Base-by-base conservation (phyloP, 192 early-diverging fungal species). In the Backusella macrospora region DNA sequence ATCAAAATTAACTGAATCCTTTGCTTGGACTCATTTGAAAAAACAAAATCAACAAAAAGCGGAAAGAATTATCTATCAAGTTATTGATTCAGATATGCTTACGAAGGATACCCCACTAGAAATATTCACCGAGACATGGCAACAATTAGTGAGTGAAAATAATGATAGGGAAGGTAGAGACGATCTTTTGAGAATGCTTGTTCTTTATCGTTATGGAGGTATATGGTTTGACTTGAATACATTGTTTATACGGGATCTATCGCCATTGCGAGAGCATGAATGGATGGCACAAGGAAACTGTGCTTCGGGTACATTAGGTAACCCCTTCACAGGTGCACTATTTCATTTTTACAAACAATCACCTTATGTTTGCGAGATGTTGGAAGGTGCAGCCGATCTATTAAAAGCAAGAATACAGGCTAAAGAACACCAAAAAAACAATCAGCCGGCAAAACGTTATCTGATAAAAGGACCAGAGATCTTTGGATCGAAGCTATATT, bases 281-380 rank as follows among this genome's bases (percentile, higher is more conserved):
- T 79, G 77, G 77, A 70, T 79, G 5, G 63, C 68, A 3, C 77
- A 79, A 65, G 69, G 73, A n/a, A 64, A 79, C 44, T 79, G 77
- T 23, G 62, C 65, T 23, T 29, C 67, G 23, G 26, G 23, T 7
- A 46, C 45, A 6, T 49, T 74, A 7, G 76, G 73, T 1, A 78
- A 75, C 34, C 76, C 76, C 4, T 78, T 81, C 14, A 67, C 70
- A 45, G 65, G 70, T 5, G 70, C 64, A 13, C 55, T 81, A 15
- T 63, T 77, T 52, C 69, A 76, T 42, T 81, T 81, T 43, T 44
- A 59, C 16, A 62, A 49, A 18, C 29, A 68, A 0, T 81, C 80
- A 12, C 76, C 75, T 5, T 77, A 72, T 62, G 63, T 81, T 6
- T 81, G 80, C 48, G 80, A 81, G 62, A 34, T 81, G 21, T 23